Base-by-base conservation (phyloP, 2,329 filamentous ascomycete genomes). In the Aureobasidium sp. region DNA sequence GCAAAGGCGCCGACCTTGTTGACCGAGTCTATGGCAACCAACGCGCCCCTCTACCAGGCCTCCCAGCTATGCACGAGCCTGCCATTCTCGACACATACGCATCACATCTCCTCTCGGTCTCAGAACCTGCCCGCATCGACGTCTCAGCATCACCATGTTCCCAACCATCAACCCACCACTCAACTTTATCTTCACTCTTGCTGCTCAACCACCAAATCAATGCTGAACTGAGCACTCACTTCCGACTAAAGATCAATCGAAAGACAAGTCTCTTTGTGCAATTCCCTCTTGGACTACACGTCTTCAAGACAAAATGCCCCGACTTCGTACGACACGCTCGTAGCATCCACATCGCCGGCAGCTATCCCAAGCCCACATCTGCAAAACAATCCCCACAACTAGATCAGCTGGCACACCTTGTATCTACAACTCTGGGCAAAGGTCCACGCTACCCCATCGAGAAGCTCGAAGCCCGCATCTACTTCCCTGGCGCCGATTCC, bases 261-360 rank as follows among this genome's bases (percentile, higher is more conserved):
- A 68, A 62, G 41, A 69, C 77, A 59, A 76, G 77, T 58, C 67
- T 77, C 25, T 74, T 75, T 65, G 65, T 79, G 52, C 67, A 71
- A 9, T 75, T 77, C 64, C 74, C 76, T 0, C 65, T 75, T 52
- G 72, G 76, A 54, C 66, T 79, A 65, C 55, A 77, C 66, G 62
- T 76, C 60, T 49, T 76, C 70, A 72, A 73, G 62, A 70, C 65
- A 32, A 63, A 71, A 15, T 74, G 74, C 47, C 76, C 76, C 4
- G 69, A 71, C 39, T 70, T 78, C 10, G 67, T 77, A 11, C 69
- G 68, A 21, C 75, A 76, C 58, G 73, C 73, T 15, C 70, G 70
- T 39, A 73, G 69, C 61, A 67, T 78, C 11, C 74, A 76, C 63
- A 69, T 78, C 11, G 73, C 73, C 13, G 76, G 76, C 36, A 69